Evolutionary conservation across 2,329 filamentous ascomycete genomes (phyloP).

Genomic region (Stenocarpella maydis): DNA sequence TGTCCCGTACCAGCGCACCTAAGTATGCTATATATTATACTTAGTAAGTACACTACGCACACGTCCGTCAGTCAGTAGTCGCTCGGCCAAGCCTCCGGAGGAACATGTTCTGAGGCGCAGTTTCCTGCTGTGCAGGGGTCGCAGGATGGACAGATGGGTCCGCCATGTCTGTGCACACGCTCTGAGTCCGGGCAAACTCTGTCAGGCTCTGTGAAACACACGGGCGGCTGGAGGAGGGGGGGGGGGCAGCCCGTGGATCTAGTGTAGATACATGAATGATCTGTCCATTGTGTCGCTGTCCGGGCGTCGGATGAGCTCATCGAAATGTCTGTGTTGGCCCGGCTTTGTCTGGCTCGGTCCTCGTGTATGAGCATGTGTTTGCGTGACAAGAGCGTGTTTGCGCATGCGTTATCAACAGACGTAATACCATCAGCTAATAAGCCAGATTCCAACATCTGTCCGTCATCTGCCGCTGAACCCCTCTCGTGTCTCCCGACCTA

Average conservation of each 20-base stretch:
- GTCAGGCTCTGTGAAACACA: not conserved
- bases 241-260: not conserved
- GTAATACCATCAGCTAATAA: not conserved
- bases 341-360: not conserved
- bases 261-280: no score
- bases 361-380: not conserved
- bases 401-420: not conserved
- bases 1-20: constrained; percentile 9
- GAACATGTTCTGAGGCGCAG: constrained; percentile 18
- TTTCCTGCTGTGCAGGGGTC: constrained; percentile 22
- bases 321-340: not conserved
- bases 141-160: not conserved
- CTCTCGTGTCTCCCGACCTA: not conserved
- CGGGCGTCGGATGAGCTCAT: constrained; percentile 1
- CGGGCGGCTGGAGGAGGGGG: not conserved
- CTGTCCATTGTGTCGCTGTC: no score
- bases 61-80: constrained; percentile 1
- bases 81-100: constrained; percentile 9
- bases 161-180: not conserved
- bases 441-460: not conserved
- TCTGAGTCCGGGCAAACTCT: not conserved
- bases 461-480: not conserved
- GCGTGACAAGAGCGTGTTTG: not conserved
- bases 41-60: no score
- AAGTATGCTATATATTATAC: not conserved